Base-by-base conservation (phyloP, 2,329 filamentous ascomycete species). In the Sporothrix dimorphospora region DNA sequence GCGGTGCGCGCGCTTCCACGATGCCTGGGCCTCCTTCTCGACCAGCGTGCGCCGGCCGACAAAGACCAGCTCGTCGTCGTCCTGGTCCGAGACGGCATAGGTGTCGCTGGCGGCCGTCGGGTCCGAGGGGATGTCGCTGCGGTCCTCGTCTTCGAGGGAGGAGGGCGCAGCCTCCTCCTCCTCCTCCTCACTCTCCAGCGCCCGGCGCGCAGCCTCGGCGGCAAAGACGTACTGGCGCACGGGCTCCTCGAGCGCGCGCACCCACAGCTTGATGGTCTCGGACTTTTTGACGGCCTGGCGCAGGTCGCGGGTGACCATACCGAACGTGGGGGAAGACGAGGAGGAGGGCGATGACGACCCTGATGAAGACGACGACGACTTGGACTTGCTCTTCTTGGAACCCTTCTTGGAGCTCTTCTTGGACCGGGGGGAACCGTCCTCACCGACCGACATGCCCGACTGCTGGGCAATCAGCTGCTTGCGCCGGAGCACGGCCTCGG, bases 1-100 rank as follows among this genome's bases (percentile, higher is more conserved):
- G 55, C 87, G 83, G 53, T 85, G 81, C 2, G 85, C 85, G 77
- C 82, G 83, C 78, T 86, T 87, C 78, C 85, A 86, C 82, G 57
- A 84, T 82, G 73, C 84, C 75, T 80, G 76, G 27, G 74, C 76
- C 74, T 79, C 42, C 63, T 45, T 19, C 27, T 27, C 30, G n/a
- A 47, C 63, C 19, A 27, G 14, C 16, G 24, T 80, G 83, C 84
- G 93, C 81, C 81, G 88, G 80, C 90, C 91, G 5, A 97, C 90
- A 80, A 98, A 98, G 12, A 98, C 94, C 75, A 98, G 94, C 82
- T 97, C 94, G 74, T 97, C 94, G 74, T 97, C 94, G 30, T 97
- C 94, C 74, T 97, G 94, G 40, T 89, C 86, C 40, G 81, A 81
- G 75, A 72, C 72, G 40, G 42, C 53, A 16, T 57, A 65, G 19